These are phyloP conservation scores for Saposhnikovia divaricata DNA, from an alignment of 129 eudicot genomes.

Conservation along the genomic window DNA sequence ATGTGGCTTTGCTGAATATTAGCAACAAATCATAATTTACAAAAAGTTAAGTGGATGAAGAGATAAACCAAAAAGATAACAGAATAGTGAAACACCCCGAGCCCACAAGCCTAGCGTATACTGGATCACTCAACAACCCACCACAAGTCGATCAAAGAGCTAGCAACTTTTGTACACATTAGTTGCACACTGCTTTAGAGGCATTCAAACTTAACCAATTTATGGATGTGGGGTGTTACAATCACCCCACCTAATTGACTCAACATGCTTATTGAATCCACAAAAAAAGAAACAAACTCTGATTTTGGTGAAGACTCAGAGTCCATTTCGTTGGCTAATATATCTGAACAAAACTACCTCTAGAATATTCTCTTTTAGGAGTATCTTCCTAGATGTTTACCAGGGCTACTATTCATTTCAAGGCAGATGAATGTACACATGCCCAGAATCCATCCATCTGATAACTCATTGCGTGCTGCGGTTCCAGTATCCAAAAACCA, in stretches of 20 bases:
- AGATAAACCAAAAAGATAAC: background rate
- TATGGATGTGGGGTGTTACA: background rate
- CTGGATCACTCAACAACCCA: too few relatives aligned
- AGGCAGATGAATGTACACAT: conserved; percentile 70
- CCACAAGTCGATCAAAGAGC: background rate
- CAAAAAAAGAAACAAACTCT: background rate
- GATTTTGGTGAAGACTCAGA: background rate
- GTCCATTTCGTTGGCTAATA: background rate
- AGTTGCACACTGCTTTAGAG: background rate
- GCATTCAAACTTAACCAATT: background rate
- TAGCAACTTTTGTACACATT: background rate
- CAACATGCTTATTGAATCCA: background rate
- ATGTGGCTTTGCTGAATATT: background rate
- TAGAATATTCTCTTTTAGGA: background rate
- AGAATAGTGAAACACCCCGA: background rate
- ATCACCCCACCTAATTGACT: background rate
- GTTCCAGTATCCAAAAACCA: background rate
- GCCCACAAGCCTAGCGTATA: too few relatives aligned
- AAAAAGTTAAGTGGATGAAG: background rate
- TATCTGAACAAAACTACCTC: too few relatives aligned
- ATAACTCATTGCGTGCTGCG: background rate
- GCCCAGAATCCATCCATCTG: background rate
- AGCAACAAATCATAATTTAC: background rate
- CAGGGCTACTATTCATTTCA: conserved; percentile 84
- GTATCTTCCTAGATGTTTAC: conserved; percentile 21